phyloP scores from a whole-genome alignment of 1,284 basidiomycete species.

The Apiotrichum mycotoxinovorans region DNA sequence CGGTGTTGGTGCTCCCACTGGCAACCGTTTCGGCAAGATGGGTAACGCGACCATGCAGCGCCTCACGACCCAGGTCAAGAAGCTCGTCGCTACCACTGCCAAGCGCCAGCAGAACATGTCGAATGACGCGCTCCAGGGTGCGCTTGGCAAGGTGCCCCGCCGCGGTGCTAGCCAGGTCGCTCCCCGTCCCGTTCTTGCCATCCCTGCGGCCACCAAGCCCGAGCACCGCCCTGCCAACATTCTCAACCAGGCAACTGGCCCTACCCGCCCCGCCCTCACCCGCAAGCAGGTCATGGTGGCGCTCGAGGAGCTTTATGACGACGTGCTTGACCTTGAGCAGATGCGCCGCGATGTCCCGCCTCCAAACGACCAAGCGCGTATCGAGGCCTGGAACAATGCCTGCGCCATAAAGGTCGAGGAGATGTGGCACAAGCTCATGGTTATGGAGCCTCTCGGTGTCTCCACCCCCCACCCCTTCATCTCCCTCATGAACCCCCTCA shows the following conservation, averaged over 20 bases:
- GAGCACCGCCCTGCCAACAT: constrained; percentile 46
- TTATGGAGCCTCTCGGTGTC: constrained; percentile 86
- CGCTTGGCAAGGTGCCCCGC: constrained; percentile 89
- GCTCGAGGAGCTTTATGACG: constrained; percentile 82
- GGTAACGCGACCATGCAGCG: constrained; percentile 73
- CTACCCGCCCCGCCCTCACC: constrained; percentile 64
- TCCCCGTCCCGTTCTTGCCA: constrained; percentile 91
- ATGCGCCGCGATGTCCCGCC: constrained; percentile 72
- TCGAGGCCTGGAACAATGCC: constrained; percentile 58
- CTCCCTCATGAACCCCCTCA: constrained; percentile 78
- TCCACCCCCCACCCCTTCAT: constrained; percentile 96
- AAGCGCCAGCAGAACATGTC: constrained; percentile 68
- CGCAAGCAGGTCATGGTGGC: constrained; percentile 73
- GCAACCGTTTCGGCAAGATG: constrained; percentile 66
- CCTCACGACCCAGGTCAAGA: constrained; percentile 95
- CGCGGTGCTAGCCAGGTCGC: constrained; percentile 57
- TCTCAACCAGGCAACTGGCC: constrained; percentile 39
- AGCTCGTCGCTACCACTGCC: constrained; percentile 89
- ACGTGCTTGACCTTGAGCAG: constrained; percentile 81
- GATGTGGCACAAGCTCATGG: constrained; percentile 77
- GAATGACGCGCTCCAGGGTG: constrained; percentile 71
- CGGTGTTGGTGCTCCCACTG: constrained; percentile 64
- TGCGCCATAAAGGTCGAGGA: constrained; percentile 64
- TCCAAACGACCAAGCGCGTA: constrained; percentile 54
- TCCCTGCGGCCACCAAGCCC: constrained; percentile 55